A percentile compares a stretch with the other conserved stretches of the same genome.
These are phyloP conservation scores for Exutisphaerella laricina DNA, from an alignment of 2,329 filamentous ascomycete genomes.

Conservation along the genomic window DNA sequence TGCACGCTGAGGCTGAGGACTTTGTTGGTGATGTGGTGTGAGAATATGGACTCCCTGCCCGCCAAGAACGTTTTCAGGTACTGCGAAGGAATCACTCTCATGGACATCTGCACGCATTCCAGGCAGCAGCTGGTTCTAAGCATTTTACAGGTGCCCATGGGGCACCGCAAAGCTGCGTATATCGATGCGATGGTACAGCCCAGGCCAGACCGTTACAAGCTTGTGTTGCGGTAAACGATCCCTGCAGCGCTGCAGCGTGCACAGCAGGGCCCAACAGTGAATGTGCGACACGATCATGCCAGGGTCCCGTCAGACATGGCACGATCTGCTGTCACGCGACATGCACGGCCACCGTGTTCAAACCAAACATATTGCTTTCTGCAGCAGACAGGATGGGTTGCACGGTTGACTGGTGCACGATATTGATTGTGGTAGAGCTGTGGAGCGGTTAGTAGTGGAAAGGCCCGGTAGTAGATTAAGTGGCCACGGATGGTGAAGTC, in stretches of 20 bases:
- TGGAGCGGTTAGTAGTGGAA: constrained; percentile 2
- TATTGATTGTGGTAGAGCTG: background rate
- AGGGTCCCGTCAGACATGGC: background rate
- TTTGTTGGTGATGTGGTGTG: constrained; percentile 13
- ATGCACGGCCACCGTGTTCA: too few species aligned
- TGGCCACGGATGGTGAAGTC: too few species aligned
- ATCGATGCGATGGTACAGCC: too few species aligned
- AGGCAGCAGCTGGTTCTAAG: too few species aligned
- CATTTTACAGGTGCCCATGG: too few species aligned
- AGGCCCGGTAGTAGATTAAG: too few species aligned
- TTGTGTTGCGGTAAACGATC: background rate
- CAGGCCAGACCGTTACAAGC: too few species aligned
- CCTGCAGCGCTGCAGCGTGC: background rate
- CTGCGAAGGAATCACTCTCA: too few species aligned
- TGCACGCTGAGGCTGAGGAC: constrained; percentile 14
- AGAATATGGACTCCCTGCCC: background rate
- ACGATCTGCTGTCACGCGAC: constrained; percentile 2
- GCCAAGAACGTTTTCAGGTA: too few species aligned
- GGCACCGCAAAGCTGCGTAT: too few species aligned
- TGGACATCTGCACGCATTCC: too few species aligned
- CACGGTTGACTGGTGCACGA: background rate
- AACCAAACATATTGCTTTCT: background rate
- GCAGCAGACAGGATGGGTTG: background rate
- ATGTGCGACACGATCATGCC: background rate
- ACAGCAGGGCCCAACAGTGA: background rate